These are phyloP conservation scores for Neoboletus brunneissimus DNA, from an alignment of 768 basidiomycete species.

Conservation along the genomic window DNA sequence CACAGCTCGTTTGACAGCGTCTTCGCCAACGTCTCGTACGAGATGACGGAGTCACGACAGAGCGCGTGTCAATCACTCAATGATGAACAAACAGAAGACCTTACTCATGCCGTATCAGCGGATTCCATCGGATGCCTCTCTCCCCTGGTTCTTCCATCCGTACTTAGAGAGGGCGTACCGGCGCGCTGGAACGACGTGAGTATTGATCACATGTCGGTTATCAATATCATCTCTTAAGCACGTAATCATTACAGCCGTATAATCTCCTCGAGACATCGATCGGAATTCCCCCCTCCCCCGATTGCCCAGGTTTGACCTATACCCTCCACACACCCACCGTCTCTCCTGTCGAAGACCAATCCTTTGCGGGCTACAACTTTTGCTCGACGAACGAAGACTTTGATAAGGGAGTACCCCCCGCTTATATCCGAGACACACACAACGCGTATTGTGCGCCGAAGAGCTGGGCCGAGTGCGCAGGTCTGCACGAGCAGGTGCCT, in stretches of 20 bases:
- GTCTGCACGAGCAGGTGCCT: slow-evolving; percentile 21
- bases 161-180: slow-evolving; percentile 28
- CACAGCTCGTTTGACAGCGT: slow-evolving; percentile 29
- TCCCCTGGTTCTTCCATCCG: slow-evolving; percentile 31
- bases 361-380: slow-evolving; percentile 21
- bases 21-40: slow-evolving; percentile 32
- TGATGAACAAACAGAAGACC: slow-evolving; percentile 25
- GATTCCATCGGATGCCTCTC: slow-evolving; percentile 29
- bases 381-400: slow-evolving; percentile 10
- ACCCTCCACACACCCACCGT: slow-evolving; percentile 23
- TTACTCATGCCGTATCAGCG: slow-evolving; percentile 15
- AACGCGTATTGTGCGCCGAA: slow-evolving; percentile 26
- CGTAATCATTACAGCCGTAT: slow-evolving; percentile 30
- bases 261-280: slow-evolving; percentile 34
- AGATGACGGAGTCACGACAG: slow-evolving; percentile 23
- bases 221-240: slow-evolving; percentile 9
- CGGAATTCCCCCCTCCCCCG: slow-evolving; percentile 25
- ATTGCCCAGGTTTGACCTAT: slow-evolving; percentile 25
- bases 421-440: slow-evolving; percentile 17
- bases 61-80: slow-evolving; percentile 8
- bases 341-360: slow-evolving; percentile 26
- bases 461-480: slow-evolving; percentile 26
- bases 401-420: slow-evolving; percentile 4
- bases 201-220: slow-evolving; percentile 11
- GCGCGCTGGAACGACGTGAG: slow-evolving; percentile 37